Evolutionary conservation across 2,329 filamentous ascomycete genomes (phyloP), one percentile per base, ranked within the genome.

Genomic region (Calonectria fujianensis): DNA sequence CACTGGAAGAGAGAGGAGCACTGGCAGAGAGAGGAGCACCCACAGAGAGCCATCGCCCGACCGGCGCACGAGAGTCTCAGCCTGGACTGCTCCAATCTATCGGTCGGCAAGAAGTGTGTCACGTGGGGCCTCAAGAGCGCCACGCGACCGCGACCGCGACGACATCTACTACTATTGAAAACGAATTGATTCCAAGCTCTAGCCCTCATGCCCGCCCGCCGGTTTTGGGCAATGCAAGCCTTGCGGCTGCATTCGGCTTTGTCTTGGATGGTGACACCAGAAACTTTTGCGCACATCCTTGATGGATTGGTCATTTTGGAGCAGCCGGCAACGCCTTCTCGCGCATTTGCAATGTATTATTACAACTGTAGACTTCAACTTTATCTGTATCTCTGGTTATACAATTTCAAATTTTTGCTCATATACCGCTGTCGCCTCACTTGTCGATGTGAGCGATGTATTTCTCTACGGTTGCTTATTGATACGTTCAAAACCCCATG

Each of bases 51-150:
- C 13, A 10, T 63, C 57, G 16, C 37, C 57, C 27, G 57, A 63
- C 24, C 57, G 57, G 8, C 57, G 27, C 24, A 41, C 57, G 10
- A 29, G 57, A 9, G 57, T 24, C 2, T 14, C 57, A 41, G 57
- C 39, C 4, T 63, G 57, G 57, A 18, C 57, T 18, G 35, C 57
- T 31, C 57, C 57, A 4, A 63, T 63, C 57, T 63, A 41, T 41
- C 24, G 57, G 16, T 63, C 18, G 24, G 57, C 57, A 20, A 63
- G 57, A 27, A 63, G 57, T 16, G 35, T 41, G 57, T 63, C 57
- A 41, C 57, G 57, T 29, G 57, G 57, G 18, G n/a, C 37, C 37
- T 29, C 57, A 10, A 63, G 57, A 29, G 27, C 32, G 31, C 52
- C 52, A 35, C 54, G 35, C 16, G 35, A 37, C 10, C 57, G 57